These are phyloP conservation scores for Aristolochia contorta DNA, from an alignment of 164 flowering plant genomes.

Conservation along the genomic window DNA sequence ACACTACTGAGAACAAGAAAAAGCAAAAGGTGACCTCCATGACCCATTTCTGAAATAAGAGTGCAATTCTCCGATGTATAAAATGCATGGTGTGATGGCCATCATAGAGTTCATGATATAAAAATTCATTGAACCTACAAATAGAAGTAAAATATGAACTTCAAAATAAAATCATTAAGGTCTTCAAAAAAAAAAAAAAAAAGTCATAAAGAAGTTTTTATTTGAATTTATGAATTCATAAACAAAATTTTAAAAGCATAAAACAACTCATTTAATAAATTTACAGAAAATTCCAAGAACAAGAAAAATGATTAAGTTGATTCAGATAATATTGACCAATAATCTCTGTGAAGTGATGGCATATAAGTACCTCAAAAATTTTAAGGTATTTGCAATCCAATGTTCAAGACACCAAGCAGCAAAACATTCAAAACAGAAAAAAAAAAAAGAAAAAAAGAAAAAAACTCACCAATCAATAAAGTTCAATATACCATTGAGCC, in stretches of 20 bases:
- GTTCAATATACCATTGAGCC: constrained; percentile 78
- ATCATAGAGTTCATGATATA: constrained; percentile 72
- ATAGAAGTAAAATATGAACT: neutral
- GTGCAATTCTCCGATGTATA: constrained; percentile 84
- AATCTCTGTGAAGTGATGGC: no score
- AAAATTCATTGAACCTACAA: constrained; percentile 78
- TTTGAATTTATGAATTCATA: no score
- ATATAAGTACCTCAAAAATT: no score
- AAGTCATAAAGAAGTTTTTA: no score
- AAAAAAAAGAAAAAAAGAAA: no score
- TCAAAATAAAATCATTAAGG: neutral
- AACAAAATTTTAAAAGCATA: neutral
- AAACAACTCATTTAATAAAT: no score
- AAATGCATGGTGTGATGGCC: constrained; percentile 83
- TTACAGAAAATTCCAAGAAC: no score
- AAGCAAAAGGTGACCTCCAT: constrained; percentile 57
- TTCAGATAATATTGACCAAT: no score
- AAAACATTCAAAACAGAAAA: no score
- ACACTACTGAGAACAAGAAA: no score
- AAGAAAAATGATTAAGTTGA: no score
- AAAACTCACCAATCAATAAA: constrained; percentile 72
- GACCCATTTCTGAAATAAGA: constrained; percentile 92
- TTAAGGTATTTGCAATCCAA: neutral
- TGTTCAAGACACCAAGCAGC: neutral
- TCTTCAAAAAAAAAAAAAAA: no score